These are phyloP conservation scores for Salix purpurea DNA, from an alignment of 345 rosid species.

Conservation along the genomic window DNA sequence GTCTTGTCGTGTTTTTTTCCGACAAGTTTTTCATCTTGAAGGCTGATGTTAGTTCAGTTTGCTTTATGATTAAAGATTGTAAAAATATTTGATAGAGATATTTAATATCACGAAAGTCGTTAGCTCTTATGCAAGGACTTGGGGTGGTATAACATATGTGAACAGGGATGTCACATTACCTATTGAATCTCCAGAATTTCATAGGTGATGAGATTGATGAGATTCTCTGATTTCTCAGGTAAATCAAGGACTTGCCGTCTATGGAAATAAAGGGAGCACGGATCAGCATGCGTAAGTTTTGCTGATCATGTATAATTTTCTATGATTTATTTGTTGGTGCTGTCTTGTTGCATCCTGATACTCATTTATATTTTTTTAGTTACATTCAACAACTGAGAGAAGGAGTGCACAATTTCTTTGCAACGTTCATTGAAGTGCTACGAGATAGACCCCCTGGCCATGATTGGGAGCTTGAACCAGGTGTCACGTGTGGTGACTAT, in stretches of 20 bases:
- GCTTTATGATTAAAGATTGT: neutral
- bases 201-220: neutral
- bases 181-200: neutral
- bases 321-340: neutral
- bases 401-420: conserved; percentile 96
- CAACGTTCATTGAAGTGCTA: conserved; percentile 89
- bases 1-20: neutral
- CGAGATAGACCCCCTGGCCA: conserved; percentile 98
- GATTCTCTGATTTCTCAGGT: conserved; percentile 50
- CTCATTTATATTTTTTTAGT: conserved; percentile 30
- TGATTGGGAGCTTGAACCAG: conserved; percentile 99
- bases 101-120: neutral
- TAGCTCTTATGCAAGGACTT: neutral
- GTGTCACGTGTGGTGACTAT: conserved; percentile 98
- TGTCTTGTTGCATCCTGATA: neutral
- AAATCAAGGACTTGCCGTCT: conserved; percentile 90
- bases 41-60: neutral
- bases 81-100: too few relatives aligned
- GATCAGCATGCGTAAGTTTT: conserved; percentile 97
- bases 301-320: neutral
- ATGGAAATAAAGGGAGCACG: conserved; percentile 99
- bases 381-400: conserved; percentile 99
- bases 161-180: neutral
- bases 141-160: neutral
- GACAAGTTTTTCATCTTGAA: neutral